Conservation (phyloP, 768 basidiomycete species). For the Pleurotus citrinopileatus region DNA sequence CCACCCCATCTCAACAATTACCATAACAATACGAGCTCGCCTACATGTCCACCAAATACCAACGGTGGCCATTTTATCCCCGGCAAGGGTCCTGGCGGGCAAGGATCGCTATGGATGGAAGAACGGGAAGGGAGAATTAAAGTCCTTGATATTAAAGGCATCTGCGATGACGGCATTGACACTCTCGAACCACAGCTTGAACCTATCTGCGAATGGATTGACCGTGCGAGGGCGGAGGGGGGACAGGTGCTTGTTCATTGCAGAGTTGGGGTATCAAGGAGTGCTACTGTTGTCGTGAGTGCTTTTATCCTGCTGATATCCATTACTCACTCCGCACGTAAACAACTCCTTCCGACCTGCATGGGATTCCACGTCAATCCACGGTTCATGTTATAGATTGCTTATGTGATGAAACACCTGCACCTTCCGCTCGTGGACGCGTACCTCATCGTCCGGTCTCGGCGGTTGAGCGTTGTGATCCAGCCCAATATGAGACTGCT, state of each 20-base stretch:
- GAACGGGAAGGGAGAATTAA: conserved; percentile 87
- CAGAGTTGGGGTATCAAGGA: conserved; percentile 96
- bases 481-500: conserved; percentile 96
- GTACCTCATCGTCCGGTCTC: conserved; percentile 88
- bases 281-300: conserved; percentile 87
- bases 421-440: conserved; percentile 85
- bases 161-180: conserved; percentile 96
- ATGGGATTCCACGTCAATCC: background rate
- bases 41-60: conserved; percentile 2
- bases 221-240: conserved; percentile 74
- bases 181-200: conserved; percentile 86
- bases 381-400: conserved; percentile 71
- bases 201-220: conserved; percentile 92
- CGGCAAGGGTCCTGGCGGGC: conserved; percentile 46
- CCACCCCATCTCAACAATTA: conserved; percentile 46
- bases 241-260: conserved; percentile 95
- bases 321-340: background rate
- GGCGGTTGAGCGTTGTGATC: conserved; percentile 85
- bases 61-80: conserved; percentile 29
- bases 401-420: conserved; percentile 95
- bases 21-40: background rate
- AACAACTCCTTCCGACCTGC: conserved; percentile 1
- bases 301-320: background rate
- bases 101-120: conserved; percentile 83
- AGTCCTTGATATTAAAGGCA: conserved; percentile 87